A percentile compares a stretch with the other conserved stretches of the same genome.
phyloP scores from a whole-genome alignment of 805 yeast genomes.

The Lipomyces starkeyi region DNA sequence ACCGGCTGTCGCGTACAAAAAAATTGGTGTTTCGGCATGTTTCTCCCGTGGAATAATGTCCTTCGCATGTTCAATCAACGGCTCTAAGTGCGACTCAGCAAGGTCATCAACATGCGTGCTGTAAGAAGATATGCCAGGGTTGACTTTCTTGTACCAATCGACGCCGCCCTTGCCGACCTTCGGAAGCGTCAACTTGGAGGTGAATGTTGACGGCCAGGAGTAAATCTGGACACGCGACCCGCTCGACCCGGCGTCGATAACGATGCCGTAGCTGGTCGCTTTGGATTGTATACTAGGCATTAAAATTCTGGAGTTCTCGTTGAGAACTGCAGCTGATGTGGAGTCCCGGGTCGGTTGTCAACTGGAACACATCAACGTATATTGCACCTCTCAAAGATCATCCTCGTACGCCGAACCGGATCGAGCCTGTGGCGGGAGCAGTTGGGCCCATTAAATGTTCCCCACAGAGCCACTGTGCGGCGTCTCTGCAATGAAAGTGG shows the following conservation, averaged over 20 bases:
- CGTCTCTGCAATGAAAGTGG: neutral
- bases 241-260: constrained; percentile 93
- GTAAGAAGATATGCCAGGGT: constrained; percentile 85
- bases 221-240: constrained; percentile 90
- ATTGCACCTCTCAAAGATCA: neutral
- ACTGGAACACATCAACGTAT: neutral
- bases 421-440: neutral
- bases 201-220: constrained; percentile 60
- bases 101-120: constrained; percentile 57
- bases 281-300: constrained; percentile 21
- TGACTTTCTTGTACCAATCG: constrained; percentile 72
- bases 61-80: constrained; percentile 71
- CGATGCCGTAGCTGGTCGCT: constrained; percentile 68
- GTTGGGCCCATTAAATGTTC: neutral
- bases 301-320: neutral
- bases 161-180: constrained; percentile 63
- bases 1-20: constrained; percentile 95
- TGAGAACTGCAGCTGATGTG: neutral
- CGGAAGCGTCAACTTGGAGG: constrained; percentile 45
- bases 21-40: constrained; percentile 77
- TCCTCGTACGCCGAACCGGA: neutral
- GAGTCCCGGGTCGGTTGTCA: neutral
- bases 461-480: neutral
- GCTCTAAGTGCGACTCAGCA: constrained; percentile 73
- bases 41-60: constrained; percentile 67